Base-by-base conservation (phyloP, 305 asterid species). In the Caryopteris hybrid region DNA sequence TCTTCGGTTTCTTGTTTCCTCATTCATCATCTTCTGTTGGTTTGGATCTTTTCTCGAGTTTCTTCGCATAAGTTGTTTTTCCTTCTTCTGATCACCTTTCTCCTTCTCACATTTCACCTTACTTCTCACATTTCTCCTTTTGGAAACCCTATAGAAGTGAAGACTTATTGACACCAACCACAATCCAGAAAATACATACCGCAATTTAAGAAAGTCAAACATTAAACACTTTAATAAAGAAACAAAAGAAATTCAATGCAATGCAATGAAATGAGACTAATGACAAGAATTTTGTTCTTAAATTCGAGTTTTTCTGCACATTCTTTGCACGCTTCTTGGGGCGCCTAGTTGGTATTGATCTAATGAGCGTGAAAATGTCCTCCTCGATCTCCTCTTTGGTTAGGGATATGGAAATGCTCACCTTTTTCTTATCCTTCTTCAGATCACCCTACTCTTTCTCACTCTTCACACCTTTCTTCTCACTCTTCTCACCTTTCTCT, bases 351-450 rank as follows among this genome's bases (percentile, higher is more conserved):
- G 88, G 86, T 76, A 81, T 89, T 16, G 76, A 51, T 78, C 87
- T 86, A 9, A 84, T 70, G 31, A 85, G 36, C 6, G 83, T 67
- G 53, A 68, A 82, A 1, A 85, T 50, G 72, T 90, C 96, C 57
- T 81, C 96, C 41, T 87, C 96, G 20, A 89, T 89, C 71, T 89
- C 95, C 68, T 75, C 82, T 64, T 74, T 79, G 1, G 89, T 48
- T 18, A 89, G 76, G 0, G 82, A 9, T 2, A 78, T 47, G 3
- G 57, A 33, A 31, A 85, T 64, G 68, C 64, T 80, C 57, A 46
- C 38, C 69, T 59, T 68, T 50, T 64, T 79, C 71, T 76, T 77
- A 56, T 65, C 77, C 46, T 78, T 75, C 79, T 82, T 80, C 53
- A 43, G 71, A 11, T 76, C 68, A 23, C 2, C 43, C 17, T 62